Evolutionary conservation across 352 stramenopile species (phyloP).

Genomic region (Pythium rishiriense): DNA sequence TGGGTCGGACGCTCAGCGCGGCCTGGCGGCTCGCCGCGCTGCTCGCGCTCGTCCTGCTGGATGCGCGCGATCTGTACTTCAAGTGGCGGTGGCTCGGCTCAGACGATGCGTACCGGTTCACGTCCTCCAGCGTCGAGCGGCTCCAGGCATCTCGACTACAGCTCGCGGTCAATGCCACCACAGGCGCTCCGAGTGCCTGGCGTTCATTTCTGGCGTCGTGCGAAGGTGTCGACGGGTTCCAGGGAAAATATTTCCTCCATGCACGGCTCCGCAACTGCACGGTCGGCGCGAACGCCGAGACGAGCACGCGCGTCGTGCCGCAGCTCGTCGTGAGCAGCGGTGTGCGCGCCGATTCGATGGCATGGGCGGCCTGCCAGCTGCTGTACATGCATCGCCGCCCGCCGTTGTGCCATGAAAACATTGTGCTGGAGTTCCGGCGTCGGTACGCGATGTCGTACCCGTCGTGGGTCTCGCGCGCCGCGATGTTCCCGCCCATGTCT

Average conservation of each 20-base stretch:
- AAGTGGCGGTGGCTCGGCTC: constrained; percentile 55
- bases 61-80: constrained; percentile 59
- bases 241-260: constrained; percentile 30
- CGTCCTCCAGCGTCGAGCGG: constrained; percentile 28
- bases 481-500: constrained; percentile 27
- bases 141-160: constrained; percentile 12
- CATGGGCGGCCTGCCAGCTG: constrained; percentile 51
- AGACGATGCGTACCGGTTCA: constrained; percentile 41
- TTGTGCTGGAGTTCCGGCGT: constrained; percentile 45
- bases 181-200: constrained; percentile 37
- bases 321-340: constrained; percentile 48
- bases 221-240: constrained; percentile 32
- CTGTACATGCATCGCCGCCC: constrained; percentile 48
- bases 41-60: constrained; percentile 38
- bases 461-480: constrained; percentile 5
- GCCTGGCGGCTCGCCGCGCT: constrained; percentile 36
- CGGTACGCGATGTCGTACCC: constrained; percentile 35
- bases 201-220: constrained; percentile 52
- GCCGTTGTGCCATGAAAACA: constrained; percentile 46
- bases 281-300: constrained; percentile 29
- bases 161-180: constrained; percentile 19
- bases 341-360: constrained; percentile 51
- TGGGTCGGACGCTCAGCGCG: constrained; percentile 7
- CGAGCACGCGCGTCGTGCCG: constrained; percentile 14
- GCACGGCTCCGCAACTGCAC: constrained; percentile 44